A percentile compares a stretch with the other conserved stretches of the same genome.
Evolutionary conservation across 768 basidiomycete genomes (phyloP).

Genomic region (Melanogaster broomeanus): DNA sequence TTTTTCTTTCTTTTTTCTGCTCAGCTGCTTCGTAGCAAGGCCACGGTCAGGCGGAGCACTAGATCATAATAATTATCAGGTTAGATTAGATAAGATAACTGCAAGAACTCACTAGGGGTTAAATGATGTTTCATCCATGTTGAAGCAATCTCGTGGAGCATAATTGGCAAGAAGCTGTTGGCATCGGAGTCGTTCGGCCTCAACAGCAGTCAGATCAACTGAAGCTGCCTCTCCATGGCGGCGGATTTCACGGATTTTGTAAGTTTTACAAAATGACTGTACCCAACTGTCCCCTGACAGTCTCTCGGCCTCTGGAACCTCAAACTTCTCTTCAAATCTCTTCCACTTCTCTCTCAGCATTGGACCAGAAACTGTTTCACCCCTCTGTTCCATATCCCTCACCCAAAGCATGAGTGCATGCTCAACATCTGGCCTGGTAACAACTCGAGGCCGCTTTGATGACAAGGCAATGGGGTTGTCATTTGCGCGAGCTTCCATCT

Average conservation of each 20-base stretch:
- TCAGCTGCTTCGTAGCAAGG: too few relatives aligned
- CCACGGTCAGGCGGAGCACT: too few relatives aligned
- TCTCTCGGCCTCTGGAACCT: constrained; percentile 28
- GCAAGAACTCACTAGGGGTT: too few relatives aligned
- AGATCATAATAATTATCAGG: too few relatives aligned
- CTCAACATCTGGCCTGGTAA: constrained; percentile 37
- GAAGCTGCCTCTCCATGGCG: constrained; percentile 12
- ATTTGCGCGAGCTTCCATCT: constrained; percentile 9
- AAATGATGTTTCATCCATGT: too few relatives aligned
- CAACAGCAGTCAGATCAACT: too few relatives aligned
- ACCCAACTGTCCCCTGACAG: background rate
- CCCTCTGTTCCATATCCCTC: constrained; percentile 28
- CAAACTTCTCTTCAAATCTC: constrained; percentile 25
- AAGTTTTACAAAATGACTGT: background rate
- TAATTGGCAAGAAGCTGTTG: too few relatives aligned
- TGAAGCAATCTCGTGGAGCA: too few relatives aligned
- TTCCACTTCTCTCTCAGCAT: constrained; percentile 4
- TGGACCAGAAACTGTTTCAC: constrained; percentile 15
- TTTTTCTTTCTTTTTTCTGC: too few relatives aligned
- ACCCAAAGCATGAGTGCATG: too few relatives aligned
- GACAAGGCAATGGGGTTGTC: constrained; percentile 28
- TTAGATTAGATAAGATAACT: too few relatives aligned
- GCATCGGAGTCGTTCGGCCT: too few relatives aligned
- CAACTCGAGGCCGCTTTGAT: constrained; percentile 28
- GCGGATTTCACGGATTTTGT: background rate